phyloP scores from a whole-genome alignment of 176 grass and related monocot species.

The Alopecurus myosuroides region DNA sequence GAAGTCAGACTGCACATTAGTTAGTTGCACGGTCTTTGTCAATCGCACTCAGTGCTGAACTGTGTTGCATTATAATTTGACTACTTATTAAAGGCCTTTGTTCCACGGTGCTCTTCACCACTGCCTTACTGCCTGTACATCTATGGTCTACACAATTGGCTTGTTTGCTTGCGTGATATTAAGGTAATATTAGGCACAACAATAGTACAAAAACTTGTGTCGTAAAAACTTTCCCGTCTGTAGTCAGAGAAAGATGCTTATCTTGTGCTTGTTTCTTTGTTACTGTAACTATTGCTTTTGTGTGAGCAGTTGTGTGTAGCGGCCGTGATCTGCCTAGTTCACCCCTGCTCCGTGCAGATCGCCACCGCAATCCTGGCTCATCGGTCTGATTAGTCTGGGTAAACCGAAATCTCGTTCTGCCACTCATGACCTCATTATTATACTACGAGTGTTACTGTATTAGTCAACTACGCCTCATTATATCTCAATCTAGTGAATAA shows the following conservation, averaged over 20 bases:
- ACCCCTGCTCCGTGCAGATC: not conserved
- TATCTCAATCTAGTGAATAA: not conserved
- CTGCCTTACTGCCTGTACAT: too few relatives aligned
- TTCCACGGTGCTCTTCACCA: too few relatives aligned
- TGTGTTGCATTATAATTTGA: not conserved
- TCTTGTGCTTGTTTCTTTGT: not conserved
- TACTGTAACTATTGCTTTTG: not conserved
- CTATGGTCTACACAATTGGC: too few relatives aligned
- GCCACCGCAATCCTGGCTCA: not conserved
- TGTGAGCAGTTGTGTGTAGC: not conserved
- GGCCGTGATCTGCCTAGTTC: not conserved
- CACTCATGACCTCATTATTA: too few relatives aligned
- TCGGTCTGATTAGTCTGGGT: not conserved
- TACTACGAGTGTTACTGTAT: not conserved
- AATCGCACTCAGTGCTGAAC: not conserved
- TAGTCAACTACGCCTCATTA: not conserved
- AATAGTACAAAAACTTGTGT: not conserved
- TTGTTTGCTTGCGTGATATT: too few relatives aligned
- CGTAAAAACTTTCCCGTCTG: not conserved
- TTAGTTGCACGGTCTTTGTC: too few relatives aligned
- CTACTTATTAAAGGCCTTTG: not conserved
- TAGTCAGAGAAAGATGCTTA: not conserved
- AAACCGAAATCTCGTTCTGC: too few relatives aligned
- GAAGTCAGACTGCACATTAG: not conserved
- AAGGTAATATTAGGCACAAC: not conserved